These are phyloP conservation scores for Macrolepiota dolichaula DNA, from an alignment of 768 basidiomycete genomes.

Conservation along the genomic window DNA sequence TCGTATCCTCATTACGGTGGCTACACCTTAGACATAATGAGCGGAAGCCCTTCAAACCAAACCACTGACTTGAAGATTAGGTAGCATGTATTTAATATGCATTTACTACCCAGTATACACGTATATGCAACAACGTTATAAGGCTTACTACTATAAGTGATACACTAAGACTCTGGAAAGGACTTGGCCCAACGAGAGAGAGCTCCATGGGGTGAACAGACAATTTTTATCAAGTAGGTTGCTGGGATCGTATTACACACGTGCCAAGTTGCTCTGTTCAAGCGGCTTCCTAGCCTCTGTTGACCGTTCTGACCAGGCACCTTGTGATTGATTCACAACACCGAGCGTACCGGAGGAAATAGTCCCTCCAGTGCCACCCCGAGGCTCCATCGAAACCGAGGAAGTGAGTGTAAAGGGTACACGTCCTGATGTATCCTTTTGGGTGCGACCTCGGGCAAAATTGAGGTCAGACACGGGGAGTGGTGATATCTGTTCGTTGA, in stretches of 20 bases:
- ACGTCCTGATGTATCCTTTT: background rate
- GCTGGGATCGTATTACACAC: background rate
- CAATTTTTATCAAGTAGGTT: background rate
- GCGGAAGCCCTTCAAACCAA: too few species aligned
- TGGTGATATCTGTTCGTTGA: background rate
- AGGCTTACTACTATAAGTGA: too few species aligned
- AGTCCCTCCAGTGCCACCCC: background rate
- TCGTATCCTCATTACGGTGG: too few species aligned
- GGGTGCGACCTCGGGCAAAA: background rate
- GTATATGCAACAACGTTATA: too few species aligned
- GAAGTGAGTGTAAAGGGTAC: background rate
- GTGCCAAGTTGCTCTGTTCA: too few species aligned
- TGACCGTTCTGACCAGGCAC: background rate
- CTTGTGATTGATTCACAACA: background rate
- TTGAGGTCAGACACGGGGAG: slow-evolving; percentile 2
- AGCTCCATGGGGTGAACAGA: too few species aligned
- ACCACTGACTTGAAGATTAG: too few species aligned
- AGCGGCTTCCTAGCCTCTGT: background rate
- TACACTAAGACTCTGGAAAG: background rate
- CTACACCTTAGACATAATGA: too few species aligned
- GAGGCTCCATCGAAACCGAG: background rate
- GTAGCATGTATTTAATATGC: too few species aligned
- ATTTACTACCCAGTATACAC: too few species aligned
- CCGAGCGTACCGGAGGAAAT: background rate
- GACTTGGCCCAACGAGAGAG: too few species aligned